A percentile compares a stretch with the other conserved stretches of the same genome.
phyloP scores from a whole-genome alignment of 2,329 filamentous ascomycete genomes.

The Salinomyces thailandicus region DNA sequence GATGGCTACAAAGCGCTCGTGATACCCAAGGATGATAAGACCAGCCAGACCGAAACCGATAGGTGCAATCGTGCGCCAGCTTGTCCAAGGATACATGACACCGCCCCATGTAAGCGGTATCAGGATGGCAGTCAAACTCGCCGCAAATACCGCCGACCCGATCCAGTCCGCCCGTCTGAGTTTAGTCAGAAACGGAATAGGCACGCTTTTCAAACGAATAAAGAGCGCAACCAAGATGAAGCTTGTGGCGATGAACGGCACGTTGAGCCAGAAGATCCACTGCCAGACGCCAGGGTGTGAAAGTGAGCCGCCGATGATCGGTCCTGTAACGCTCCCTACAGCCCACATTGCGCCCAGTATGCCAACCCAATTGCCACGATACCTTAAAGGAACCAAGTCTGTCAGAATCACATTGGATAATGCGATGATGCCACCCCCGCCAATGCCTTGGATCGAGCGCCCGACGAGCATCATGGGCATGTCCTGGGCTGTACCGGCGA shows the following conservation, averaged over 20 bases:
- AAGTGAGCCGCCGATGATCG: conserved; percentile 39
- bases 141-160: conserved; percentile 47
- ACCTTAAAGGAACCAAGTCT: conserved; percentile 48
- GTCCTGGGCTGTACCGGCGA: conserved; percentile 1
- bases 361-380: conserved; percentile 45
- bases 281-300: conserved; percentile 34
- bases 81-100: conserved; percentile 39
- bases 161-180: conserved; percentile 39
- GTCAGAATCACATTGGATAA: conserved; percentile 52
- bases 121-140: conserved; percentile 49
- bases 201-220: conserved; percentile 35
- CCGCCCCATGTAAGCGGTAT: conserved; percentile 54
- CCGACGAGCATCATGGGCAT: conserved; percentile 5
- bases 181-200: conserved; percentile 40
- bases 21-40: conserved; percentile 39
- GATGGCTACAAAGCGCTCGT: conserved; percentile 37
- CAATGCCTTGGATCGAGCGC: conserved; percentile 3
- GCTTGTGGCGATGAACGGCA: conserved; percentile 31
- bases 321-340: conserved; percentile 38
- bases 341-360: conserved; percentile 37
- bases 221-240: conserved; percentile 4
- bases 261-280: conserved; percentile 41
- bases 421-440: conserved; percentile 41
- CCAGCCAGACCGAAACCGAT: conserved; percentile 30
- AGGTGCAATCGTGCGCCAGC: conserved; percentile 42